Base-by-base conservation (phyloP, 495 filamentous ascomycete species). In the Podospora pseudocomata region DNA sequence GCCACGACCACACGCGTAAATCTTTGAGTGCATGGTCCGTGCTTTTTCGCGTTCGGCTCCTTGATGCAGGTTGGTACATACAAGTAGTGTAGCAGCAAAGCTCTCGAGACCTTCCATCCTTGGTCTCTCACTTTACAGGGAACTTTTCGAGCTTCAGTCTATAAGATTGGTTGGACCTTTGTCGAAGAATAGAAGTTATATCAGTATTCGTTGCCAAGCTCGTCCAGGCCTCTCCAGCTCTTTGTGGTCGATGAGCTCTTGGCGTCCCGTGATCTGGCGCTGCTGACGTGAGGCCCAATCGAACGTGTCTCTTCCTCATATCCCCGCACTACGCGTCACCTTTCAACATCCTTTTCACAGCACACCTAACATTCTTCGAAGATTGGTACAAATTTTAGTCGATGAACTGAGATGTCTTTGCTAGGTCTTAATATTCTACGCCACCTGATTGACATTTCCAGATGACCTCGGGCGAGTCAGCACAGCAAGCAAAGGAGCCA, bases 181-280 rank as follows among this genome's bases (percentile, higher is more conserved):
- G 23, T 23, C 1, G 23, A 23, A 23, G 23, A 23, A 1, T 23
- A 23, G 39, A 49, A 11, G 39, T 49, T 11, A 11, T 18, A 49
- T 13, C 13, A 49, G 2, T 3, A 16, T 2, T 49, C 13, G 15
- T 49, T 49, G 39, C 39, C 13, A 49, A 49, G 39, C 0, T 11
- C 39, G 39, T 16, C 39, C 39, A 49, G 39, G 30, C 30, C 30
- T 32, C 23, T 23, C 23, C 23, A 23, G 23, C 23, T 39, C 34
- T 39, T 39, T 5, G 34, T 39, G 11, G 5, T 39, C 34, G 11
- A 39, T 39, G 39, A 49, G 7, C 9, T 49, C 61, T 32, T 20
- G 60, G 56, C 30, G 30, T 62, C 69, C 54, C 72, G 72, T 74
- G 72, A 74, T 55, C 53, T 70, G 72, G 72, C 66, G 72, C 11